Evolutionary conservation across 345 rosid genomes (phyloP).

Genomic region (sweet orange (Citrus sinensis)): DVS_A1.0 CM039167.1:9207001-9207500

Average conservation of each 20-base stretch:
- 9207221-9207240: not conserved
- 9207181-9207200: not conserved
- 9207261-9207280: not conserved
- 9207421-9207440: not conserved
- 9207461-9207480: no score
- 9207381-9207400: not conserved
- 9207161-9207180: not conserved
- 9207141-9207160: not conserved
- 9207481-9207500: not conserved
- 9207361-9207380: not conserved
- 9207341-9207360: not conserved
- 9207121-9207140: not conserved
- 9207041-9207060: not conserved
- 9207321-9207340: not conserved
- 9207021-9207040: constrained; percentile 17
- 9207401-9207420: not conserved
- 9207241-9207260: not conserved
- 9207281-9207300: not conserved
- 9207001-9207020: constrained; percentile 48
- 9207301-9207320: not conserved
- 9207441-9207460: not conserved
- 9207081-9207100: not conserved
- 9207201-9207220: not conserved
- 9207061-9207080: not conserved
- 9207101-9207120: not conserved